Base-by-base conservation (phyloP, 2,329 filamentous ascomycete species). In the Coniella lustricola region DNA sequence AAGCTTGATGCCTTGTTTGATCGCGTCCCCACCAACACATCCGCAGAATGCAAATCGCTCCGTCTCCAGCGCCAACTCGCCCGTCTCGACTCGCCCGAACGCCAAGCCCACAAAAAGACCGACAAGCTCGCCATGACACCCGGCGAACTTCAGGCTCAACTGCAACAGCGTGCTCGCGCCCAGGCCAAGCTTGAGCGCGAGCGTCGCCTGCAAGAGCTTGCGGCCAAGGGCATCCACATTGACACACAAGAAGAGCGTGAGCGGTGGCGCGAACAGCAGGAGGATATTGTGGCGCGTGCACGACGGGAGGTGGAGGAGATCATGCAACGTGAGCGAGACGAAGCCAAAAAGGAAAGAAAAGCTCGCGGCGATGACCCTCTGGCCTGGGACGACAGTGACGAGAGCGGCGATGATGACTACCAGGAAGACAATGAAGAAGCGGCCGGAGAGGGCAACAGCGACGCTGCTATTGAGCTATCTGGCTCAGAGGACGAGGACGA, bases 191-290 rank as follows among this genome's bases (percentile, higher is more conserved):
- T 78, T 36, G 89, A 93, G 63, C 82, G 88, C 46, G 80, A 87
- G 51, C 83, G 87, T 56, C 84, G 84, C 48, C 76, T 97, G 17
- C 81, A 88, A 48, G 76, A 83, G 56, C 75, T 98, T 35, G 82
- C 79, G 59, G 83, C 85, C 10, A 89, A 86, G 65, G 93, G 93
- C 7, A 76, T 96, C 21, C 71, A 85, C 20, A 74, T 97, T 16
- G 85, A 90, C 63, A 95, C 87, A 0, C 81, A 84, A 2, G 91
- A 96, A 65, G 90, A 98, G 64, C 81, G 87, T 17, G 86, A 90
- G 60, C 53, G 81, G 31, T 85, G 95, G 62, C 81, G 89, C 64
- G 82, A 86, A 49, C 82, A 90, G 51, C 81, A 95, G 12, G 93
- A 97, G 57, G 85, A 96, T 59, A 77, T 97, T 52, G 79, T 97